A percentile compares a stretch with the other conserved stretches of the same genome.
These are phyloP conservation scores for Cladobotryum mycophilum DNA, from an alignment of 2,329 filamentous ascomycete species.

Conservation along the genomic window DNA sequence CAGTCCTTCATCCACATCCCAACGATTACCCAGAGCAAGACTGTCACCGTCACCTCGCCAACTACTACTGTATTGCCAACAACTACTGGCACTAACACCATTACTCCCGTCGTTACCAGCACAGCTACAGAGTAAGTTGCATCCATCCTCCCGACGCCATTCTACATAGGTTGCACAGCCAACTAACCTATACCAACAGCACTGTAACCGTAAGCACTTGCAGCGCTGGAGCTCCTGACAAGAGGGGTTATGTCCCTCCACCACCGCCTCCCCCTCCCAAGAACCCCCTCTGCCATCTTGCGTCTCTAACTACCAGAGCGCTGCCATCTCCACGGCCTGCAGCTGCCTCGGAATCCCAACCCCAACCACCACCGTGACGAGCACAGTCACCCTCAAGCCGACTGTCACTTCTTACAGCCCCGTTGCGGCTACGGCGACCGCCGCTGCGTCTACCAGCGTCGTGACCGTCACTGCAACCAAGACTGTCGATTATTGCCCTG, in stretches of 20 bases:
- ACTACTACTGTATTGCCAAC: too few relatives aligned
- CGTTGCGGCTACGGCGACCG: background rate
- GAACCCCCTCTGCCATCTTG: background rate
- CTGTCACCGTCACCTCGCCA: too few relatives aligned
- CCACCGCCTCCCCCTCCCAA: background rate
- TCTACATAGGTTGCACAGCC: too few relatives aligned
- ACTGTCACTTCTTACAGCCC: background rate
- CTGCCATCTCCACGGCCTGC: conserved; percentile 1
- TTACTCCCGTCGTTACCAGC: too few relatives aligned
- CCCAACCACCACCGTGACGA: background rate
- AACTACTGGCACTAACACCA: too few relatives aligned
- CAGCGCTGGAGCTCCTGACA: too few relatives aligned
- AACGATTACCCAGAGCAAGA: too few relatives aligned
- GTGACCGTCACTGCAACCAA: background rate
- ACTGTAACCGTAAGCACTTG: too few relatives aligned
- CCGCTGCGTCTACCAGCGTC: background rate
- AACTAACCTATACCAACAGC: too few relatives aligned
- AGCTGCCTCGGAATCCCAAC: conserved; percentile 1
- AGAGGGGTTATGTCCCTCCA: background rate
- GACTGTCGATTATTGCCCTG: background rate
- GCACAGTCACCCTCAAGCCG: background rate
- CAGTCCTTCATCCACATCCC: too few relatives aligned
- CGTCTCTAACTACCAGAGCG: background rate
- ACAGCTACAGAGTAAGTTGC: too few relatives aligned
- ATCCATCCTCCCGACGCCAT: too few relatives aligned